Conservation (phyloP, 2,329 filamentous ascomycete species). For the Diplodia scrobiculata region DNA sequence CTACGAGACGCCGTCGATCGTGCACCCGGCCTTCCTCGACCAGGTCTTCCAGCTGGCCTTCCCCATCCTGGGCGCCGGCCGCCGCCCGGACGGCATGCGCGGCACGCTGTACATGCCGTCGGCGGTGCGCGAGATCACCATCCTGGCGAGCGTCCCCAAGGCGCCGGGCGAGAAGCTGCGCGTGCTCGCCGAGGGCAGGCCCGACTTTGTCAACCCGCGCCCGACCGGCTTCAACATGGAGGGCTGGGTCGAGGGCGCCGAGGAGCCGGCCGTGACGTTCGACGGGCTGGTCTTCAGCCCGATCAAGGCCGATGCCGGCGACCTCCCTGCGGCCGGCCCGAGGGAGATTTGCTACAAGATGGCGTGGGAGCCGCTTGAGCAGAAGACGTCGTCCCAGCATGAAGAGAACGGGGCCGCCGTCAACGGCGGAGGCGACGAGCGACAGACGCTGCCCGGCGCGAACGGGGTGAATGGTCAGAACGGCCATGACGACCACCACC, state of each 20-base stretch:
- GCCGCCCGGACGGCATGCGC: neutral
- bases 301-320: conserved; percentile 3
- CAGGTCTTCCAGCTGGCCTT: conserved; percentile 25
- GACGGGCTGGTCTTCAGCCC: conserved; percentile 16
- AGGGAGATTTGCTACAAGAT: conserved; percentile 24
- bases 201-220: conserved; percentile 4
- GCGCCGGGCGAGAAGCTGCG: conserved; percentile 7
- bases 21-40: conserved; percentile 28
- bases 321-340: neutral
- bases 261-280: conserved; percentile 3
- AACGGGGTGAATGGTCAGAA: conserved; percentile 6
- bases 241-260: neutral
- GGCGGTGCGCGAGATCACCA: conserved; percentile 3
- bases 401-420: neutral
- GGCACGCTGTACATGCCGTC: conserved; percentile 26
- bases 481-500: neutral
- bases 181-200: neutral
- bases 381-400: neutral
- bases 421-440: neutral
- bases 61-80: conserved; percentile 19
- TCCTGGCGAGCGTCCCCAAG: neutral
- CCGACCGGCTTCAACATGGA: conserved; percentile 16
- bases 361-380: conserved; percentile 18
- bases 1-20: conserved; percentile 20
- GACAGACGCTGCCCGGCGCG: neutral